Base-by-base conservation (phyloP, 495 filamentous ascomycete species). In the Neurospora tetraspora region DNA sequence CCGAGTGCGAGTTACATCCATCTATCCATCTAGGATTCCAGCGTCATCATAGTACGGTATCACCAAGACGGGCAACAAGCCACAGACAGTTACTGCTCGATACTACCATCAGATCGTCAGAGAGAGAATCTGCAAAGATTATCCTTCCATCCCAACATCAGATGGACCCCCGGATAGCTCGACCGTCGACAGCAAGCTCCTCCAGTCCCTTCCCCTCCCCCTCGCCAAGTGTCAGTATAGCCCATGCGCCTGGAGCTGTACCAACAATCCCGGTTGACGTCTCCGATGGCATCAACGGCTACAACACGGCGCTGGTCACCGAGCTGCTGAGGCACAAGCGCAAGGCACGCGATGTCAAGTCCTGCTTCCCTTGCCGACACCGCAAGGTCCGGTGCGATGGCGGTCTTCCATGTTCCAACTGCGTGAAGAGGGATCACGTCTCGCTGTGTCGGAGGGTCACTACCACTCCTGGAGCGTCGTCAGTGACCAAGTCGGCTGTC, bases 281-380 rank as follows among this genome's bases (percentile, higher is more conserved):
- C n/a, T 20, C 43, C n/a, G 53, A 61, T 31, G 53, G 53, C 5
- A 23, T 31, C 11, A 16, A 31, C 7, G 53, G 53, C 27, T 65
- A 65, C 53, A 65, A 65, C 14, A 65, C 53, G 27, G 53, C 53
- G 3, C 14, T 71, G n/a, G 72, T 73, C 14, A 71, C 38, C 68
- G 68, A 73, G 42, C 1, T 73, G n/a, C n/a, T 73, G 34, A 73
- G 45, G 9, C 37, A 31, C 39, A 73, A 73, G 53, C 68, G 72
- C 18, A 73, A 73, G 2, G 39, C 69, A 8, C 72, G 72, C 8
- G 72, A 70, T 11, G 61, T 73, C 68, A 73, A 73, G 42, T 71
- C 72, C 40, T 73, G 72, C 36, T 73, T 73, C 40, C 72, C 72
- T 18, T 73, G 72, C 16, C 72, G 72, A 34, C 72, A 73, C 69